Evolutionary conservation across 1,139 yeast genomes (phyloP), one percentile per base, ranked within the genome.

Genomic region (Diutina scorzettiae): DNA sequence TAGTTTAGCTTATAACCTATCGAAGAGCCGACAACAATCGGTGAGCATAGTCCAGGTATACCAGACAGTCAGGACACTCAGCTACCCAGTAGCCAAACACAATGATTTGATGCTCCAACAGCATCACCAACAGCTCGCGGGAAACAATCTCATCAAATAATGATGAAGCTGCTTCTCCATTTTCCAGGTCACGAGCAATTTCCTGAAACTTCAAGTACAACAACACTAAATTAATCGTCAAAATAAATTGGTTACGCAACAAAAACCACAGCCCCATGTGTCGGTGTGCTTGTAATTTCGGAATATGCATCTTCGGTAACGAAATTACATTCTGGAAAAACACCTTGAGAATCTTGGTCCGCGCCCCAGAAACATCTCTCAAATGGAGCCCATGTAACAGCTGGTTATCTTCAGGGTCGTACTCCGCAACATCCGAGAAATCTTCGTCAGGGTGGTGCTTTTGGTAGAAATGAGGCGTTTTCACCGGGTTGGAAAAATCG

Each of bases 181-280:
- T 19, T 16, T 34, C 39, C 16, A 32, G 24, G 7, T 20, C 37
- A 7, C 24, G 25, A 6, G 24, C 24, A 52, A 59, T 48, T 34
- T 58, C 59, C 18, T 54, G 54, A 12, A 64, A 47, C 45, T 63
- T 63, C 44, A 51, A 55, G 53, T 60, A 69, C 45, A 71, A 46
- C 49, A 69, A 44, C 21, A 23, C 25, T 11, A 34, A 23, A 23
- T 23, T 20, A 5, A 34, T 34, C 17, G 39, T 34, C n/a, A 34
- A 9, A 23, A 34, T 23, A 51, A 59, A 63, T 58, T 64, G 59
- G 62, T 63, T 65, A 41, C 72, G 51, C 43, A 66, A 47, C 46
- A 61, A 64, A 47, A 58, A 66, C 71, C 71, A 66, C 52, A 59
- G 62, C 0, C 72, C 71, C 2, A 69, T 66, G 48, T 65, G 72